Conservation (phyloP, 2,329 filamentous ascomycete species). For the Sporothrix inflata region DNA sequence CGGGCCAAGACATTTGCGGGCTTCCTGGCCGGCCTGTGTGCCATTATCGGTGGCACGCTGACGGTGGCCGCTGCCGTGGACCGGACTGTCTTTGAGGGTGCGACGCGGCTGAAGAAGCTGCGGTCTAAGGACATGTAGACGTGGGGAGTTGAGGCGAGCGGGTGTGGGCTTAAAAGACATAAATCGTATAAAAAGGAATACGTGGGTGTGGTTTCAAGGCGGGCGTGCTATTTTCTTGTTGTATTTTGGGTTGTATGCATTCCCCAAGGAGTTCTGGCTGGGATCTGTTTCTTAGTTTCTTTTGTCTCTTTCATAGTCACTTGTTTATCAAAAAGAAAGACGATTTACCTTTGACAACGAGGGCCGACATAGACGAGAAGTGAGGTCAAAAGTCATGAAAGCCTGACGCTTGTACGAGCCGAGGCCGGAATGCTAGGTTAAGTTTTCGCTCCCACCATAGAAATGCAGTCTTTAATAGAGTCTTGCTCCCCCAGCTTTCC, state of each 20-base stretch:
- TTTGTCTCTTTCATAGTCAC: not conserved
- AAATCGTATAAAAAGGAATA: not conserved
- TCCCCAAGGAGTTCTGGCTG: conserved; percentile 22
- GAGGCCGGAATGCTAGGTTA: not conserved
- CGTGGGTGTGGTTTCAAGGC: not conserved
- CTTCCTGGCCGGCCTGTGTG: conserved; percentile 92
- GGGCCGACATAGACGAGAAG: not conserved
- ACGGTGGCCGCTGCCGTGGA: conserved; percentile 95
- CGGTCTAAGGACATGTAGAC: conserved; percentile 63
- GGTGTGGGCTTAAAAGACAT: not conserved
- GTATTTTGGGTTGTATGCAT: conserved; percentile 17
- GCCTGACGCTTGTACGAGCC: not conserved
- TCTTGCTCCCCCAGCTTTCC: not conserved
- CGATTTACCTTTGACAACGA: not conserved
- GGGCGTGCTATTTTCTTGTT: not conserved
- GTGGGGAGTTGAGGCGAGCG: not conserved
- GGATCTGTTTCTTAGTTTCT: conserved; percentile 26
- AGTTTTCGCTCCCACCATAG: not conserved
- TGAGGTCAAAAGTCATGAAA: not conserved
- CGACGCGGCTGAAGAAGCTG: conserved; percentile 82
- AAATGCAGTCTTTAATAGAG: not conserved
- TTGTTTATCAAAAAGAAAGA: not conserved
- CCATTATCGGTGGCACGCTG: conserved; percentile 89
- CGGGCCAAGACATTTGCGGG: conserved; percentile 86
- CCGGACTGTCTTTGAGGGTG: conserved; percentile 87